Evolutionary conservation across 495 filamentous ascomycete genomes (phyloP).

Genomic region (Penicillium canescens): DNA sequence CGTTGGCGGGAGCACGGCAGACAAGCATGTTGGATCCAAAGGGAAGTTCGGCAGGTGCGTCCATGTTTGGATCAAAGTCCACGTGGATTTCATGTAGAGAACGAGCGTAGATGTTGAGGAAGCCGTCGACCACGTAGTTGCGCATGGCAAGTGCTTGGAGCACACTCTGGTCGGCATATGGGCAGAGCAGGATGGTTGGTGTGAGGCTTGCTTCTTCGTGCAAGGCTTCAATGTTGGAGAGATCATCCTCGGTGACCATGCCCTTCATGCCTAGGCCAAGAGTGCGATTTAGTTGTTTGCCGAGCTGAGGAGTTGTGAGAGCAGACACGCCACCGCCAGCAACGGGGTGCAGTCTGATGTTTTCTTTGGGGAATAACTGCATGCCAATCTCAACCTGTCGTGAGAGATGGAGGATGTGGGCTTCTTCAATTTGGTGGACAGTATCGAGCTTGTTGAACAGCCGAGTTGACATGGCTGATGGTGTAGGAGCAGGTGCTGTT

Average conservation of each 20-base stretch:
- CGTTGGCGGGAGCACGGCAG: slow-evolving; percentile 5
- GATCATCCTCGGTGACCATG: slow-evolving; percentile 9
- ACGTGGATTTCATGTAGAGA: slow-evolving; percentile 6
- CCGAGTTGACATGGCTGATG: background rate
- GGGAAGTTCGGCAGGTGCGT: background rate
- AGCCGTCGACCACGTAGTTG: slow-evolving; percentile 11
- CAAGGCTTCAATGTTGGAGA: slow-evolving; percentile 9
- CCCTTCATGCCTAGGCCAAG: slow-evolving; percentile 19
- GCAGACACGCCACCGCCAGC: slow-evolving; percentile 6
- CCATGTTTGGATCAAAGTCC: slow-evolving; percentile 1
- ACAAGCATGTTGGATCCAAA: slow-evolving; percentile 8
- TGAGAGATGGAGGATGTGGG: slow-evolving; percentile 11
- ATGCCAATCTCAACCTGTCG: slow-evolving; percentile 12
- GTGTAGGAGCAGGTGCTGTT: background rate
- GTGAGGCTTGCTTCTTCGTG: slow-evolving; percentile 5
- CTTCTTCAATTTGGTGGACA: slow-evolving; percentile 14
- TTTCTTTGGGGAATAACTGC: slow-evolving; percentile 11
- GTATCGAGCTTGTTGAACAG: slow-evolving; percentile 11
- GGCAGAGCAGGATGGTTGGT: slow-evolving; percentile 17
- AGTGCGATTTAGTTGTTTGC: slow-evolving; percentile 17
- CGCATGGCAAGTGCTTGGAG: slow-evolving; percentile 5
- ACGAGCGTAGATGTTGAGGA: slow-evolving; percentile 18
- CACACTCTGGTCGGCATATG: slow-evolving; percentile 16
- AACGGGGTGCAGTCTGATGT: slow-evolving; percentile 7
- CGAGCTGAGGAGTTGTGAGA: slow-evolving; percentile 13